Conservation (phyloP, 371 early-diverging fungal species). For the Mortierella sp. region DNA sequence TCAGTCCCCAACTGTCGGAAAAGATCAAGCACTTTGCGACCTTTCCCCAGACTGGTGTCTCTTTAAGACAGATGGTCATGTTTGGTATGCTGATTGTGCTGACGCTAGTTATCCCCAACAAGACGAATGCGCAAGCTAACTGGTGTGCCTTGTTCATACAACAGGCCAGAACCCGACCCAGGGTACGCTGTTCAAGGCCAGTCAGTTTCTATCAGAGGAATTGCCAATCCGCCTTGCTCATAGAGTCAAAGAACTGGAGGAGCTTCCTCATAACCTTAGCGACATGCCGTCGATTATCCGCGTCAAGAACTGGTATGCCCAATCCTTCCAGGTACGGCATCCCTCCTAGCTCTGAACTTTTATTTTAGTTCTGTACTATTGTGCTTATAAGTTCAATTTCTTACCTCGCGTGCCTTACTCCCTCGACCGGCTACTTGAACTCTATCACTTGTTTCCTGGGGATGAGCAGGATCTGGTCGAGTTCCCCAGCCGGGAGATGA, state of each 20-base stretch:
- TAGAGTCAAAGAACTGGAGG: slow-evolving; percentile 95
- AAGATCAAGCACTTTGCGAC: slow-evolving; percentile 80
- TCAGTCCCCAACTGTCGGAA: slow-evolving; percentile 73
- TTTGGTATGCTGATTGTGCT: no score
- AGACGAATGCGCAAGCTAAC: slow-evolving; percentile 5
- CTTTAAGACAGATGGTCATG: slow-evolving; percentile 92
- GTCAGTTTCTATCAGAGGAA: slow-evolving; percentile 94
- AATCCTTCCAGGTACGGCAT: slow-evolving; percentile 83
- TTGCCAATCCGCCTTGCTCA: slow-evolving; percentile 96
- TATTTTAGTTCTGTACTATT: no score
- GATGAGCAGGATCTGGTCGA: slow-evolving; percentile 73
- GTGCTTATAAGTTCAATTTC: slow-evolving; percentile 6
- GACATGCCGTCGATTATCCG: slow-evolving; percentile 91
- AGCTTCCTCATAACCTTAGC: slow-evolving; percentile 86
- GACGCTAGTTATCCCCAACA: no score
- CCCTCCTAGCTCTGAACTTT: background rate
- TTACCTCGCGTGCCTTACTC: no score
- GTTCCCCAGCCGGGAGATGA: slow-evolving; percentile 74
- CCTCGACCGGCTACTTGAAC: background rate
- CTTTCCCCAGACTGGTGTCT: slow-evolving; percentile 92
- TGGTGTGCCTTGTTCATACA: background rate
- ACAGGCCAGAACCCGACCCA: slow-evolving; percentile 86
- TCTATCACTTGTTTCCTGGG: slow-evolving; percentile 1
- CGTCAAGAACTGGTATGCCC: slow-evolving; percentile 96
- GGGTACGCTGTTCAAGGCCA: slow-evolving; percentile 87